Percentiles rank a stretch among this genome's conserved stretches.
Conservation (phyloP, 495 filamentous ascomycete genomes). For the Neurospora sp. region DNA sequence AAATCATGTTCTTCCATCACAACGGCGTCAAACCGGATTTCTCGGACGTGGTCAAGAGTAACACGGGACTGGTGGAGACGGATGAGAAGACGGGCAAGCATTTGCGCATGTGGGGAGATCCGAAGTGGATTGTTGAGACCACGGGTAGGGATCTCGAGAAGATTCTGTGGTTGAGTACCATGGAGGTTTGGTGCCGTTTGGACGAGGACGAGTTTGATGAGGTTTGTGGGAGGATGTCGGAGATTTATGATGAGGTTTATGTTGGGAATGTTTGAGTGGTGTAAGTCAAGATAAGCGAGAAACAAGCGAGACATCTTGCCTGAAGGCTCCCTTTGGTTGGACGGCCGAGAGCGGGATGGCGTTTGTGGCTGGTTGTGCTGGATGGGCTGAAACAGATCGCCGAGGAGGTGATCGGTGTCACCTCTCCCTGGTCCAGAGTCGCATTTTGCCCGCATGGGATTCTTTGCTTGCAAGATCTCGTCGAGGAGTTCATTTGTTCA, state of each 20-base stretch:
- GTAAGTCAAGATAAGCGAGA: not conserved
- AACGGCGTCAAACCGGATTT: slow-evolving; percentile 48
- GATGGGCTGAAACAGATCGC: not conserved
- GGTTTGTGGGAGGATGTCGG: slow-evolving; percentile 8
- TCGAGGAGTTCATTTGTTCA: not conserved
- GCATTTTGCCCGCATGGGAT: not conserved
- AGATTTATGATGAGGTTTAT: slow-evolving; percentile 6
- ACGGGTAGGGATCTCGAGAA: slow-evolving; percentile 41
- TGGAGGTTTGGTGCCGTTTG: slow-evolving; percentile 30
- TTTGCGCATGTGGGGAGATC: slow-evolving; percentile 17
- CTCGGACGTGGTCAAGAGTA: slow-evolving; percentile 4
- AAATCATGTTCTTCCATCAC: slow-evolving; percentile 44
- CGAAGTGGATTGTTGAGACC: slow-evolving; percentile 24
- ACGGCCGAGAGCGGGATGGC: not conserved
- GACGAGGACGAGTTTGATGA: not conserved
- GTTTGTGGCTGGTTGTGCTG: not conserved
- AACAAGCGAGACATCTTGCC: not conserved
- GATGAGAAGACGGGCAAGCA: slow-evolving; percentile 8
- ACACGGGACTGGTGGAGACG: not conserved
- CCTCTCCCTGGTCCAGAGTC: not conserved
- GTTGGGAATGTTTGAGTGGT: not conserved
- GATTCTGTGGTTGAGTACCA: slow-evolving; percentile 39
- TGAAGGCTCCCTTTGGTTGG: not conserved
- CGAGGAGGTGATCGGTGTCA: not conserved
- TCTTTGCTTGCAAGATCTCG: not conserved